These are phyloP conservation scores for Eucalyptus pauciflora DNA, from an alignment of 345 rosid species.

Conservation along the genomic window DNA sequence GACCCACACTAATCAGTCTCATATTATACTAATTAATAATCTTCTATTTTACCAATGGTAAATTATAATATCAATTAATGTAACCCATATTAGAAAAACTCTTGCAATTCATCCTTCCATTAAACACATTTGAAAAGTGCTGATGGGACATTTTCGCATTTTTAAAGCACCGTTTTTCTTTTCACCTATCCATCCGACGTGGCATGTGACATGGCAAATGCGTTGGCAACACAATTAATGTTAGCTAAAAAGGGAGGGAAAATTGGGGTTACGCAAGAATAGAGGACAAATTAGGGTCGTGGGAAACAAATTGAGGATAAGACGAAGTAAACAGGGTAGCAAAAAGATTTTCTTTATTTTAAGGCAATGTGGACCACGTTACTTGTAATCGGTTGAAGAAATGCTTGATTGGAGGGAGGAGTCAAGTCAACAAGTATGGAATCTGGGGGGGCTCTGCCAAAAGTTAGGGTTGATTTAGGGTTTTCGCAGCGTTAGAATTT, in stretches of 20 bases:
- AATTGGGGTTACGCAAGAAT: background rate
- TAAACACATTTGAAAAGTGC: background rate
- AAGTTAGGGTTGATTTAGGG: background rate
- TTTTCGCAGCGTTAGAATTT: background rate
- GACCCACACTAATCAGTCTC: too few species aligned
- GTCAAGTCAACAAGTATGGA: background rate
- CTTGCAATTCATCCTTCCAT: background rate
- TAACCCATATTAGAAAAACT: too few species aligned
- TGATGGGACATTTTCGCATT: rapidly evolving
- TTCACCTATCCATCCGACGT: background rate
- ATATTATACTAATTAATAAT: too few species aligned
- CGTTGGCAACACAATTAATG: background rate
- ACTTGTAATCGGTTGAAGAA: background rate
- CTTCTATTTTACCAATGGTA: too few species aligned
- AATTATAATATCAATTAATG: too few species aligned
- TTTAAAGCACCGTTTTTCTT: background rate
- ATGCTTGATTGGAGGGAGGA: background rate
- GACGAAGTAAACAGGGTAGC: background rate
- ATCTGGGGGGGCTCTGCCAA: background rate
- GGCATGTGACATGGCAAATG: background rate
- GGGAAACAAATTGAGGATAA: background rate
- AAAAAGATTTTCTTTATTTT: too few species aligned
- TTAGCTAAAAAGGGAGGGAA: background rate
- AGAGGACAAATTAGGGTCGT: background rate
- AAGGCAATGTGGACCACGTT: background rate